A percentile compares a stretch with the other conserved stretches of the same genome.
Conservation (phyloP, 345 rosid species). For the Turritis glabra region DNA sequence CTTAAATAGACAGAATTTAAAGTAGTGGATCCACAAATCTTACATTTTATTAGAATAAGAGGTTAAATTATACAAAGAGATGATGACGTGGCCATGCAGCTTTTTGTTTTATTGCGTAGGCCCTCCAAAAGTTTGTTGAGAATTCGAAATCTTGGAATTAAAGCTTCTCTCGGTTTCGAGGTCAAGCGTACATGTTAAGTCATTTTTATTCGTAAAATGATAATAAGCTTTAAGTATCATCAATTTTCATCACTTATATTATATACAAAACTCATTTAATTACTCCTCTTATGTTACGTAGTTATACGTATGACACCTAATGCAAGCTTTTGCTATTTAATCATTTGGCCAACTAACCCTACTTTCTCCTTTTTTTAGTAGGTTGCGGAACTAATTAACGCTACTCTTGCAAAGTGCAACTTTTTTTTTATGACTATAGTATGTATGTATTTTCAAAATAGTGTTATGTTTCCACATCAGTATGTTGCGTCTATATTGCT, state of each 20-base stretch:
- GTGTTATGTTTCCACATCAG: neutral
- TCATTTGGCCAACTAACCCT: slow-evolving; percentile 2
- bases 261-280: neutral
- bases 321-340: neutral
- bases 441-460: too few species aligned
- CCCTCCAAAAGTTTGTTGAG: slow-evolving; percentile 27
- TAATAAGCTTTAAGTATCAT: neutral
- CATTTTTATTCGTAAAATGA: slow-evolving; percentile 18
- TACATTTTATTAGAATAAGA: neutral
- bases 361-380: neutral
- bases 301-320: slow-evolving; percentile 1
- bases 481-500: neutral
- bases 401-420: neutral
- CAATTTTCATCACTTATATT: neutral
- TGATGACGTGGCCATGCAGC: slow-evolving; percentile 26
- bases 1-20: slow-evolving; percentile 1
- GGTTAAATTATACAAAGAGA: slow-evolving; percentile 15
- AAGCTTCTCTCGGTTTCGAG: slow-evolving; percentile 34
- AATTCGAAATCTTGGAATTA: slow-evolving; percentile 28
- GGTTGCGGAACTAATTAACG: neutral
- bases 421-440: neutral
- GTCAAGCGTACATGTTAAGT: slow-evolving; percentile 33
- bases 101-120: slow-evolving; percentile 28
- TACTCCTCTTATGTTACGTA: neutral
- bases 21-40: slow-evolving; percentile 21